A percentile compares a stretch with the other conserved stretches of the same genome.
phyloP scores from a whole-genome alignment of 1,284 basidiomycete genomes.

The Puccinia triticina region DNA sequence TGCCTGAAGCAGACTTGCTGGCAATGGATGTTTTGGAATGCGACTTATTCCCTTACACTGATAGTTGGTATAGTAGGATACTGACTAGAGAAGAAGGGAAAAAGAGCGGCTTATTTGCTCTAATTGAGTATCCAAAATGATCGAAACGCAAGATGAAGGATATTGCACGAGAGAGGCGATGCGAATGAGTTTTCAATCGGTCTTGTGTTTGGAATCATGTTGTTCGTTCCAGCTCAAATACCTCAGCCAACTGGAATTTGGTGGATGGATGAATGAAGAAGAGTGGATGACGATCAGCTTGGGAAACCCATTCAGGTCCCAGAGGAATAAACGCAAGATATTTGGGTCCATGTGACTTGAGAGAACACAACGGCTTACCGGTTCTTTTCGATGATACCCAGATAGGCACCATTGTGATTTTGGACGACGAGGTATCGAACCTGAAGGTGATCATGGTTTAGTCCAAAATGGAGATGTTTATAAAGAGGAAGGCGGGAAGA shows the following conservation, averaged over 20 bases:
- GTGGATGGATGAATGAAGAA: not conserved
- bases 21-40: not conserved
- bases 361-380: constrained; percentile 13
- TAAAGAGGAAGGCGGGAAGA: not conserved
- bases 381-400: constrained; percentile 44
- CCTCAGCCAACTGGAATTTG: constrained; percentile 5
- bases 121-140: not conserved
- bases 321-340: too few species aligned
- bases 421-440: constrained; percentile 45
- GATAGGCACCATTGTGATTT: constrained; percentile 34
- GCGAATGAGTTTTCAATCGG: not conserved
- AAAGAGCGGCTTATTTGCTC: not conserved
- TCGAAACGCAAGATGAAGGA: not conserved
- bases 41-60: not conserved
- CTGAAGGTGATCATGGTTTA: not conserved
- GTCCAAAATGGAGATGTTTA: not conserved
- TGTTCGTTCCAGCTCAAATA: constrained; percentile 27
- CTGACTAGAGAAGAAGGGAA: not conserved
- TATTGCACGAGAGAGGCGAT: not conserved
- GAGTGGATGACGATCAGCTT: not conserved
- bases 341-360: not conserved
- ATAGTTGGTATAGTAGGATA: not conserved
- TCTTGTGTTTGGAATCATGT: constrained; percentile 11
- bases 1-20: not conserved
- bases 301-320: too few species aligned